phyloP scores from a whole-genome alignment of 345 rosid species.

The Syzygium oleosum region DNA sequence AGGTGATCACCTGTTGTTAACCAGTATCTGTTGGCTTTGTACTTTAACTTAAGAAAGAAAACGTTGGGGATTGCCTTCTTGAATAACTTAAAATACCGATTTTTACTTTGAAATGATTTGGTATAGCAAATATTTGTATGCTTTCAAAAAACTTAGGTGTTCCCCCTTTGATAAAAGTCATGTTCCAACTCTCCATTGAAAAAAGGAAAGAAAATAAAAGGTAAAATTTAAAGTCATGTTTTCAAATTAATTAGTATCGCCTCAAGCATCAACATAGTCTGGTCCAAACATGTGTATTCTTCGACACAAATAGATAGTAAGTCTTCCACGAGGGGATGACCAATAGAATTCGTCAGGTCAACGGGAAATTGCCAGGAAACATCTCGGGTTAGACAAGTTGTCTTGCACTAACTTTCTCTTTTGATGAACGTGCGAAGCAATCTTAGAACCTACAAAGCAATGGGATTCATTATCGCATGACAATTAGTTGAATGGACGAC shows the following conservation, averaged over 20 bases:
- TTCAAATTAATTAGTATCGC: neutral
- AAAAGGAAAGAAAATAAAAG: neutral
- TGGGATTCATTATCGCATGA: neutral
- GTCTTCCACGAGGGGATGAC: neutral
- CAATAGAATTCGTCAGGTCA: neutral
- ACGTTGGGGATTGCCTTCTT: neutral
- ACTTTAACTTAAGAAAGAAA: neutral
- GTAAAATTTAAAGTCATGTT: neutral
- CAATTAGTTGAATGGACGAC: neutral
- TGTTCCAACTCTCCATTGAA: neutral
- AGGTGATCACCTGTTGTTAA: neutral
- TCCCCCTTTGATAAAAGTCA: neutral
- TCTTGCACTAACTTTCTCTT: neutral
- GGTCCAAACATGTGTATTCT: too few species aligned
- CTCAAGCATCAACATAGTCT: neutral
- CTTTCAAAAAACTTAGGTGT: neutral
- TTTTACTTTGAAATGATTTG: neutral
- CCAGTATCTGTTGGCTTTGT: neutral
- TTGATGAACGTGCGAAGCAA: neutral
- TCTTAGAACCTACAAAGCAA: neutral
- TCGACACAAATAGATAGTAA: too few species aligned
- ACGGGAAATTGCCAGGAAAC: neutral
- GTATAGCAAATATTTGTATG: too few species aligned
- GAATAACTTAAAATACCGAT: neutral
- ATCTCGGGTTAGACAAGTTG: neutral